Percentiles rank a stretch among this genome's conserved stretches.
Evolutionary conservation across 2,329 filamentous ascomycete genomes (phyloP).

Genomic region (Diaporthe ilicicola): DNA sequence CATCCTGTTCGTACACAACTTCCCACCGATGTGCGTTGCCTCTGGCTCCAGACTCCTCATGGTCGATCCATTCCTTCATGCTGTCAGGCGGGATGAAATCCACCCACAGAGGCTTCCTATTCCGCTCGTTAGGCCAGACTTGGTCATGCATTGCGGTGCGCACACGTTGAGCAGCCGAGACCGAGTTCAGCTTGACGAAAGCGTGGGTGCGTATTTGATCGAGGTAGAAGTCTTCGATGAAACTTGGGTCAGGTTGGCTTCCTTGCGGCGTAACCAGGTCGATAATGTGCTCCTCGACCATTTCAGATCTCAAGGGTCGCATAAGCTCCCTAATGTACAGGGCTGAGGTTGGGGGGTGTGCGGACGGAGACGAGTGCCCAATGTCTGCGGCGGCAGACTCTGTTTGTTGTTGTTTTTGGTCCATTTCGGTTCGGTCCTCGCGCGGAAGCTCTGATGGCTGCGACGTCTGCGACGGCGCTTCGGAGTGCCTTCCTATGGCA

Average conservation of each 20-base stretch:
- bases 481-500: conserved; percentile 22
- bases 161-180: conserved; percentile 77
- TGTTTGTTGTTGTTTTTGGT: conserved; percentile 23
- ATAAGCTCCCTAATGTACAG: conserved; percentile 93
- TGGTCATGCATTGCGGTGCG: conserved; percentile 78
- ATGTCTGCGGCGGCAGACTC: conserved; percentile 42
- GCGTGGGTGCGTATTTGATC: conserved; percentile 90
- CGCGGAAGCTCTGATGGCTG: conserved; percentile 33
- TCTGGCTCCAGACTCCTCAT: conserved; percentile 63
- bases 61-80: conserved; percentile 76
- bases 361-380: conserved; percentile 58
- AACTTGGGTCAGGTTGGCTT: conserved; percentile 57
- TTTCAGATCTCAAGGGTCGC: conserved; percentile 78
- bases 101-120: conserved; percentile 83
- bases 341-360: conserved; percentile 75
- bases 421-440: conserved; percentile 30
- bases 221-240: conserved; percentile 77
- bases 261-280: conserved; percentile 71
- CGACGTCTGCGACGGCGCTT: conserved; percentile 30
- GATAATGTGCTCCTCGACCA: conserved; percentile 74
- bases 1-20: conserved; percentile 71
- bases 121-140: conserved; percentile 88
- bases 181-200: conserved; percentile 76
- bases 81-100: conserved; percentile 87
- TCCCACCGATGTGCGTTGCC: conserved; percentile 68